These are phyloP conservation scores for Ophiostoma novo-ulmi DNA, from an alignment of 2,329 filamentous ascomycete species.

Conservation along the genomic window DNA sequence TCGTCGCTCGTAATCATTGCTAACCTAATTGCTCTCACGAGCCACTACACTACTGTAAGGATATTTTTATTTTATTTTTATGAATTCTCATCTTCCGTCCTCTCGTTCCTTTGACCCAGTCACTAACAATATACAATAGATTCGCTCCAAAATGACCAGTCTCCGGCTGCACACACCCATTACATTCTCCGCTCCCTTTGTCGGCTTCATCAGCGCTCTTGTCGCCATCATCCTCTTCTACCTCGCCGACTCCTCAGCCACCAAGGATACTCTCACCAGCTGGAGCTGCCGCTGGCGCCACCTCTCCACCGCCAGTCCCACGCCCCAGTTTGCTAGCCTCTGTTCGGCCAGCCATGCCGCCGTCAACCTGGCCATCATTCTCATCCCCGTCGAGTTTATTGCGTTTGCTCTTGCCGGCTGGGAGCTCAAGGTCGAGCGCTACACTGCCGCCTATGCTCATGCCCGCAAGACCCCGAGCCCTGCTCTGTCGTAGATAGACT, in stretches of 20 bases:
- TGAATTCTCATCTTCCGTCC: background rate
- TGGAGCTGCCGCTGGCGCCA: slow-evolving; percentile 59
- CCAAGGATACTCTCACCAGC: slow-evolving; percentile 52
- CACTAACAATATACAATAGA: slow-evolving; percentile 30
- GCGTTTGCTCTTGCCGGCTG: slow-evolving; percentile 45
- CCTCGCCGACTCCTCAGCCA: slow-evolving; percentile 48
- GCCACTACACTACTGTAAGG: slow-evolving; percentile 47
- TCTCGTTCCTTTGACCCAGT: background rate
- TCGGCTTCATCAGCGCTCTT: slow-evolving; percentile 45
- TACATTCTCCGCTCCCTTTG: slow-evolving; percentile 39
- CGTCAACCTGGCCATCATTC: slow-evolving; percentile 50
- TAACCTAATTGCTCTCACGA: slow-evolving; percentile 46
- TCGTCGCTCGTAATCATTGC: slow-evolving; percentile 46
- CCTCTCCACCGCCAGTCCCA: slow-evolving; percentile 44
- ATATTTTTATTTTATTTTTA: background rate
- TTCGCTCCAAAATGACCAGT: slow-evolving; percentile 35
- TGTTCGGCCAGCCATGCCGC: slow-evolving; percentile 53
- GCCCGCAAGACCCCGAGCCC: slow-evolving; percentile 36
- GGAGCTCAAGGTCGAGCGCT: slow-evolving; percentile 44
- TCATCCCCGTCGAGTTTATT: slow-evolving; percentile 52
- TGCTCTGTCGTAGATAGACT: slow-evolving; percentile 20
- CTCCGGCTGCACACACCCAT: slow-evolving; percentile 38
- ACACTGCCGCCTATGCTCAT: slow-evolving; percentile 33
- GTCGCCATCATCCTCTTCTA: slow-evolving; percentile 55
- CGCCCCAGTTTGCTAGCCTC: slow-evolving; percentile 52